A percentile compares a stretch with the other conserved stretches of the same genome.
Conservation (phyloP, 164 flowering plant species). For the Magnolia officinalis region DNA sequence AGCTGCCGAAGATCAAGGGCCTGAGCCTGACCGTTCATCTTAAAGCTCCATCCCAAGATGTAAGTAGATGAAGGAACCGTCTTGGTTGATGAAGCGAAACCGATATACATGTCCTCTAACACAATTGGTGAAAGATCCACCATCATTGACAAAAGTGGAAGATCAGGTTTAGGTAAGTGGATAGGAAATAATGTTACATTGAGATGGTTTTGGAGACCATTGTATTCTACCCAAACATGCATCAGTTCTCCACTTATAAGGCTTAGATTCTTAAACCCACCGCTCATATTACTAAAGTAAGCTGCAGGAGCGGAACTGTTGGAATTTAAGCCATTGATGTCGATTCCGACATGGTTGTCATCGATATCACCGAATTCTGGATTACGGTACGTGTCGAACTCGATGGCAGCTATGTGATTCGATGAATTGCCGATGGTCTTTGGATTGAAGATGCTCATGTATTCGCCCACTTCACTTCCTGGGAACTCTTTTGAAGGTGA, state of each 20-base stretch:
- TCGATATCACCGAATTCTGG: constrained; percentile 26
- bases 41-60: constrained; percentile 20
- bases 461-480: constrained; percentile 11
- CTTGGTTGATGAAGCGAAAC: constrained; percentile 13
- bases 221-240: constrained; percentile 20
- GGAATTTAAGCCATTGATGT: constrained; percentile 39
- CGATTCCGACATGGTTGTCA: constrained; percentile 50
- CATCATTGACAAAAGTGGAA: constrained; percentile 14
- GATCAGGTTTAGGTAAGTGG: constrained; percentile 3
- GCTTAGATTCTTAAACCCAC: constrained; percentile 9
- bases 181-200: constrained; percentile 19
- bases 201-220: constrained; percentile 6
- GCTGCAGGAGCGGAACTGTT: constrained; percentile 24
- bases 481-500: background rate
- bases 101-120: constrained; percentile 12
- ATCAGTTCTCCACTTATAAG: constrained; percentile 26
- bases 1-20: constrained; percentile 10
- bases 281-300: constrained; percentile 18
- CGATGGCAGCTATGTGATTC: constrained; percentile 44
- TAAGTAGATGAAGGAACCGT: constrained; percentile 6
- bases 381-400: constrained; percentile 32
- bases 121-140: constrained; percentile 7
- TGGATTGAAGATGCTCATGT: constrained; percentile 37
- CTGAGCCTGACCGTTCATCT: constrained; percentile 14
- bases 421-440: constrained; percentile 23